phyloP scores from a whole-genome alignment of 108 stramenopile genomes.

The Skeletonema grethae region DNA sequence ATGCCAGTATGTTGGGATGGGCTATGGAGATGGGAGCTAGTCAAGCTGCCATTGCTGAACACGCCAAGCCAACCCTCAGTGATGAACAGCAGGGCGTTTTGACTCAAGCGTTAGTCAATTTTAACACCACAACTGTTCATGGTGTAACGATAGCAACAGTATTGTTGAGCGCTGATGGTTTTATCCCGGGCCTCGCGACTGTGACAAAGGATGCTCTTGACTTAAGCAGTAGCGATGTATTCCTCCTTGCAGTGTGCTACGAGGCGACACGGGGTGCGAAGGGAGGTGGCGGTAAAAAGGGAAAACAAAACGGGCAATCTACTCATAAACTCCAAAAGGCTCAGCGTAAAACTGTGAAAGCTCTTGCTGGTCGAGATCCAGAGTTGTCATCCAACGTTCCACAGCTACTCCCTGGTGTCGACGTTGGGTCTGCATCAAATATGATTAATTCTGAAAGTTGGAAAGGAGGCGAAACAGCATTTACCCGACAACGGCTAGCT shows the following conservation, averaged over 20 bases:
- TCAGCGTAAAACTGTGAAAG: conserved; percentile 42
- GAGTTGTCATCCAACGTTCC: conserved; percentile 9
- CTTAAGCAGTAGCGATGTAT: conserved; percentile 88
- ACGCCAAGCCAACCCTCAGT: conserved; percentile 75
- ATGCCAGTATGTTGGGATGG: conserved; percentile 90
- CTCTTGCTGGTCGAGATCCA: conserved; percentile 15
- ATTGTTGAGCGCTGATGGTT: conserved; percentile 83
- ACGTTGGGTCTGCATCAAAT: conserved; percentile 14
- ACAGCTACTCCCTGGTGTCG: conserved; percentile 19
- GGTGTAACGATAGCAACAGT: conserved; percentile 90
- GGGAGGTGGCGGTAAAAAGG: conserved; percentile 26
- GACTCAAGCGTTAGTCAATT: conserved; percentile 82
- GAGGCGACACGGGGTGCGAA: conserved; percentile 68
- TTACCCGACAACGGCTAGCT: conserved; percentile 56
- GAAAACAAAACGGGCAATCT: conserved; percentile 25
- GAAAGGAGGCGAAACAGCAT: conserved; percentile 63
- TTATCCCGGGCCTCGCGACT: conserved; percentile 90
- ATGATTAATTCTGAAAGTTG: conserved; percentile 58
- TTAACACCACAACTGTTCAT: conserved; percentile 78
- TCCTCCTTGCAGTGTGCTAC: conserved; percentile 85
- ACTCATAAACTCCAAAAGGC: conserved; percentile 35
- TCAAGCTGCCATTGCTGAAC: conserved; percentile 93
- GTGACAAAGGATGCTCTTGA: conserved; percentile 93
- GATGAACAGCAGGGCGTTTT: conserved; percentile 85
- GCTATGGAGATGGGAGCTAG: conserved; percentile 90